These are phyloP conservation scores for Flaveria floridana DNA, from an alignment of 140 eudicot genomes.

Conservation along the genomic window DNA sequence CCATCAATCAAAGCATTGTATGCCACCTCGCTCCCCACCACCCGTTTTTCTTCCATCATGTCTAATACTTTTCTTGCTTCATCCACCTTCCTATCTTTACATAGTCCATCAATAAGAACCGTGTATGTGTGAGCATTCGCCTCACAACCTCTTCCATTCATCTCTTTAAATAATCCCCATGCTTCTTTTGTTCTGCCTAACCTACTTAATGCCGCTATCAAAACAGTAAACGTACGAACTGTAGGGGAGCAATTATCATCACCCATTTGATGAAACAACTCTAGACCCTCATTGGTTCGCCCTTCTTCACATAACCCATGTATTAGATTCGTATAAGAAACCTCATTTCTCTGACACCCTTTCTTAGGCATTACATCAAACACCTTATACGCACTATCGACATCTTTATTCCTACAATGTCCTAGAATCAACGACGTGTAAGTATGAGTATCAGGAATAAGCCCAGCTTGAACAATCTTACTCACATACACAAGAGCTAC, in stretches of 20 bases:
- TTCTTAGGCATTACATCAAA: slow-evolving; percentile 58
- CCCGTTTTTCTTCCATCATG: slow-evolving; percentile 46
- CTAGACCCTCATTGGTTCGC: slow-evolving; percentile 53
- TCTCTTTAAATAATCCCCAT: slow-evolving; percentile 48
- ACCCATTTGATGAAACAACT: slow-evolving; percentile 52
- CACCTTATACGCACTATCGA: slow-evolving; percentile 54
- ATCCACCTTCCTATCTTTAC: slow-evolving; percentile 61
- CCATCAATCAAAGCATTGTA: slow-evolving; percentile 83
- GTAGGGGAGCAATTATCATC: slow-evolving; percentile 61
- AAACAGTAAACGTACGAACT: slow-evolving; percentile 74
- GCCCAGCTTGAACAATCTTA: slow-evolving; percentile 56
- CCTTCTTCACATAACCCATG: slow-evolving; percentile 75
- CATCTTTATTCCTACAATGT: slow-evolving; percentile 74
- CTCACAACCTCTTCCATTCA: slow-evolving; percentile 59
- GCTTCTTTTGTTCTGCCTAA: slow-evolving; percentile 54
- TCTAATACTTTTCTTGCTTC: slow-evolving; percentile 54
- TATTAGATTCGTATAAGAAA: slow-evolving; percentile 69
- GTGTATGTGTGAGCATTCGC: slow-evolving; percentile 82
- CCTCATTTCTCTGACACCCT: slow-evolving; percentile 74
- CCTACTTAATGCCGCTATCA: slow-evolving; percentile 63
- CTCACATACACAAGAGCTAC: slow-evolving; percentile 57
- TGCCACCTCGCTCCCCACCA: slow-evolving; percentile 61
- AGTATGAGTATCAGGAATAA: slow-evolving; percentile 74
- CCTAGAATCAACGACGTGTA: slow-evolving; percentile 76
- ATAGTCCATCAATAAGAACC: slow-evolving; percentile 65